A percentile compares a stretch with the other conserved stretches of the same genome.
These are phyloP conservation scores for Prunus fruticosa DNA, from an alignment of 306 rosid genomes.

Conservation along the genomic window DNA sequence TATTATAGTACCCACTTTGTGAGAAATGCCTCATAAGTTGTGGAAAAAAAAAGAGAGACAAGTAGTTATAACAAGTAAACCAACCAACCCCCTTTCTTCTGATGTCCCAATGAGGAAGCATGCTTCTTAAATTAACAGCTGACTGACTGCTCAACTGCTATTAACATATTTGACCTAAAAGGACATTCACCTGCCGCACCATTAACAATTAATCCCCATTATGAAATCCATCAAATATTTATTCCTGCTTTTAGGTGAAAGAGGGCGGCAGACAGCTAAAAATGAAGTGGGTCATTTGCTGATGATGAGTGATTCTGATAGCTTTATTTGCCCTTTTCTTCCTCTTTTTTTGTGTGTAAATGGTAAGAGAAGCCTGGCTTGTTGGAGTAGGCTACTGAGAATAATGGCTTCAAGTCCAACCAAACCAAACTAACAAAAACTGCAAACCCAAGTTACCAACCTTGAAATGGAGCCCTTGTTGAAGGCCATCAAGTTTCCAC, in stretches of 20 bases:
- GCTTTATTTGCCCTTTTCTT: neutral
- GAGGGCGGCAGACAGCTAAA: neutral
- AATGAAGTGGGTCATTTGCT: neutral
- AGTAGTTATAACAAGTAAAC: too few species aligned
- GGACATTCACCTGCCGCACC: constrained; percentile 5
- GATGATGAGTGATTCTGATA: neutral
- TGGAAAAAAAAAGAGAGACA: too few species aligned
- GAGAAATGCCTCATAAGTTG: too few species aligned
- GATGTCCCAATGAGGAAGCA: too few species aligned
- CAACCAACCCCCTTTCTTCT: too few species aligned
- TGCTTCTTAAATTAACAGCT: neutral
- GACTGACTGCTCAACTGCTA: neutral
- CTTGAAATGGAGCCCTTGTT: neutral
- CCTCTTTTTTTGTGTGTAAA: too few species aligned
- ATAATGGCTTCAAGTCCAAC: neutral
- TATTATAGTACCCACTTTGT: too few species aligned
- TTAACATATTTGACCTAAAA: neutral
- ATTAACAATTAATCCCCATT: neutral
- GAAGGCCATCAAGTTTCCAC: neutral
- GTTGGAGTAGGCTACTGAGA: neutral
- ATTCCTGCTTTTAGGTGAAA: neutral
- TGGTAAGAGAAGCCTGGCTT: neutral
- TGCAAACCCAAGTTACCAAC: neutral
- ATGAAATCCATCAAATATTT: neutral
- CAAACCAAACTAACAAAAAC: neutral